phyloP scores from a whole-genome alignment of 83 land plant species.

The Picea mariana region DNA sequence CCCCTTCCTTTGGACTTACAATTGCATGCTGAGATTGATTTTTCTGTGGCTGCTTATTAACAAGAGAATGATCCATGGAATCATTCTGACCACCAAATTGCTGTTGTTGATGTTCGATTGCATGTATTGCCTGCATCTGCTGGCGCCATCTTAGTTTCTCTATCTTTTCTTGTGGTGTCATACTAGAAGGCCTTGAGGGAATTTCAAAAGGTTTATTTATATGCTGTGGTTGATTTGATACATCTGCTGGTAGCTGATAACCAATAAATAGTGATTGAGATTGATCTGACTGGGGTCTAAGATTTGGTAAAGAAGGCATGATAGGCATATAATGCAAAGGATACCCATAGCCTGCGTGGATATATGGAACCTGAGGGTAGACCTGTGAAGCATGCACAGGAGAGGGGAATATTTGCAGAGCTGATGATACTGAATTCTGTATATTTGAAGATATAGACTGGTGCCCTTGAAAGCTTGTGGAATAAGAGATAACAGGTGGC shows the following conservation, averaged over 20 bases:
- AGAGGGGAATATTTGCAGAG: conserved; percentile 17
- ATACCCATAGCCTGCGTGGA: conserved; percentile 24
- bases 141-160: conserved; percentile 48
- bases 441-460: not conserved
- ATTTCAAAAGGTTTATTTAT: not conserved
- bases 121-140: conserved; percentile 50
- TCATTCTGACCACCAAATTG: conserved; percentile 25
- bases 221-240: conserved; percentile 14
- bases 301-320: conserved; percentile 13
- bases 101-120: conserved; percentile 47
- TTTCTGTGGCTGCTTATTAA: conserved; percentile 19
- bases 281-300: conserved; percentile 5
- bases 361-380: conserved; percentile 20
- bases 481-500: conserved; percentile 7
- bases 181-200: conserved; percentile 28
- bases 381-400: conserved; percentile 10
- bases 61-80: not conserved
- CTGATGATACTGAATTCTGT: conserved; percentile 18
- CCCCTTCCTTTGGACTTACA: conserved; percentile 16
- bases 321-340: conserved; percentile 22
- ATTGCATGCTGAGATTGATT: not conserved
- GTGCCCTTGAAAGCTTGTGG: conserved; percentile 14
- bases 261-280: conserved; percentile 17
- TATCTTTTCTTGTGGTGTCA: conserved; percentile 53
- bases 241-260: conserved; percentile 6